phyloP scores from a whole-genome alignment of 2,329 filamentous ascomycete genomes.

The Alternaria novae-zelandiae region DNA sequence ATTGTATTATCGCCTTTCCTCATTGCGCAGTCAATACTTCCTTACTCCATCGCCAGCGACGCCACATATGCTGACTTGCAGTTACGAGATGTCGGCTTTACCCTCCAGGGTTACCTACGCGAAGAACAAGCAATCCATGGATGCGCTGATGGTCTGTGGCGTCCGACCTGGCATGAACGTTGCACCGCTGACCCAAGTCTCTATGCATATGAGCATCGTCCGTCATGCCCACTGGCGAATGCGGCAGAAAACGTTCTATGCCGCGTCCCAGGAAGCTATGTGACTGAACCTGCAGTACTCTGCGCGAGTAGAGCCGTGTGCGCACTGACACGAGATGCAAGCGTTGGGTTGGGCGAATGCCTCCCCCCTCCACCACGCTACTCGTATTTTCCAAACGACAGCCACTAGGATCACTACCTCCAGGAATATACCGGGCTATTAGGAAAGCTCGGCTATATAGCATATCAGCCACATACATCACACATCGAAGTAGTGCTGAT shows the following conservation, averaged over 20 bases:
- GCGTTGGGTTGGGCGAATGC: not conserved
- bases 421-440: not conserved
- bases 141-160: conserved; percentile 7
- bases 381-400: conserved; percentile 13
- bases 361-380: conserved; percentile 1
- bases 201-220: not conserved
- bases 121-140: conserved; percentile 19
- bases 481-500: not conserved
- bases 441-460: not conserved
- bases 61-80: conserved; percentile 34
- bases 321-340: conserved; percentile 2
- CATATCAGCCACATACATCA: not conserved
- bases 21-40: conserved; percentile 16
- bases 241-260: conserved; percentile 8
- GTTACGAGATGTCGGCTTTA: conserved; percentile 21
- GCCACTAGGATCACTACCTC: conserved; percentile 1
- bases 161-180: conserved; percentile 20
- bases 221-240: not conserved
- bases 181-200: conserved; percentile 7
- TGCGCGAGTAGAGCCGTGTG: not conserved
- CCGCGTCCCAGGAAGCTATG: not conserved
- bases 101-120: conserved; percentile 21
- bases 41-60: conserved; percentile 7
- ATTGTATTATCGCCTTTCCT: conserved; percentile 3
- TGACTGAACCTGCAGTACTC: not conserved